Conservation (phyloP, 345 rosid species). For the Boechera retrofracta region DNA sequence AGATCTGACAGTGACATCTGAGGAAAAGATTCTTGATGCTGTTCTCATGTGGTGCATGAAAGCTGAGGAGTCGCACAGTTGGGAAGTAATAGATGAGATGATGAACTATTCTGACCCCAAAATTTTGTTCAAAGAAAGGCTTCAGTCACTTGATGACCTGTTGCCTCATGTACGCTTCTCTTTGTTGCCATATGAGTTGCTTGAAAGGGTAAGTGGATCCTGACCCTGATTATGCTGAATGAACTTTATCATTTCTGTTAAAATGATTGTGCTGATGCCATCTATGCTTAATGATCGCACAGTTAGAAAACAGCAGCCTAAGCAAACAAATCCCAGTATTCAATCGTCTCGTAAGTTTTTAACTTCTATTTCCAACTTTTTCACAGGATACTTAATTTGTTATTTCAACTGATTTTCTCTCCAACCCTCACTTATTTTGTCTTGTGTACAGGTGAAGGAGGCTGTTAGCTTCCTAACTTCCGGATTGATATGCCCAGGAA, state of each 20-base stretch:
- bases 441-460: conserved; percentile 66
- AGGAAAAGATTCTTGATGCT: conserved; percentile 89
- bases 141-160: conserved; percentile 58
- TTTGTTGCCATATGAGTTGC: conserved; percentile 65
- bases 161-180: conserved; percentile 82
- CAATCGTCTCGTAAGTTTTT: conserved; percentile 66
- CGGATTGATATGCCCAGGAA: conserved; percentile 53
- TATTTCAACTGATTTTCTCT: background rate
- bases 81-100: conserved; percentile 75
- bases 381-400: background rate
- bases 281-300: conserved; percentile 47
- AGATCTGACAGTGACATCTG: conserved; percentile 90
- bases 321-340: conserved; percentile 51
- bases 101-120: conserved; percentile 51
- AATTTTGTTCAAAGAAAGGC: conserved; percentile 65
- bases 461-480: conserved; percentile 52
- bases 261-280: conserved; percentile 23
- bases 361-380: conserved; percentile 2
- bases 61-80: conserved; percentile 63
- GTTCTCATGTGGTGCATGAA: conserved; percentile 90
- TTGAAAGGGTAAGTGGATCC: conserved; percentile 63
- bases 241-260: background rate
- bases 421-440: conserved; percentile 29
- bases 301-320: conserved; percentile 75
- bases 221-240: conserved; percentile 30